Evolutionary conservation across 2,329 filamentous ascomycete genomes (phyloP), one percentile per base, ranked within the genome.

Genomic region (Apiospora malaysiana): DNA sequence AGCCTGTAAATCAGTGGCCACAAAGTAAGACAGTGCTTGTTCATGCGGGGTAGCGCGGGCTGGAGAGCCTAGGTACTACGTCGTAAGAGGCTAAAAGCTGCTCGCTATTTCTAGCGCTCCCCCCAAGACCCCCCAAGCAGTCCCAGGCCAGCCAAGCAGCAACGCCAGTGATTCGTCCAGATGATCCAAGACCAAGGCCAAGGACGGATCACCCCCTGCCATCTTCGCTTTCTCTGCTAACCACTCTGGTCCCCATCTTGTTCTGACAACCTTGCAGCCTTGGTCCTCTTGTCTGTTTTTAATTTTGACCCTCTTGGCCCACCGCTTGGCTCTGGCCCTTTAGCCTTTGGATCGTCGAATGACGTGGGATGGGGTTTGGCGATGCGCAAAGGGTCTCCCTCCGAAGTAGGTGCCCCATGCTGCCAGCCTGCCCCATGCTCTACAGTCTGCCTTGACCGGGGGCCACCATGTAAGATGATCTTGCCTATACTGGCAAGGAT

Each of bases 311-410:
- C 27, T 37, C 51, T 59, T 59, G 51, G 51, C 51, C 4, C 42
- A 16, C 7, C 32, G 32, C 27, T 59, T 45, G 42, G 42, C 23
- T 16, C 51, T 49, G n/a, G 8, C 47, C 23, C 8, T 63, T 63
- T 63, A 63, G 56, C 56, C 56, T 63, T 40, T 32, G 37, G 56
- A 63, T 63, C 56, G 18, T n/a, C 56, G 56, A 40, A 63, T 63
- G 56, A 63, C 56, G 56, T 63, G 56, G 56, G 32, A 40, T 63
- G 32, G 56, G 32, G 4, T n/a, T 59, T 59, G 37, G 27, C n/a
- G 56, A 63, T 63, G 56, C 56, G 56, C 56, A 63, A 63, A 63
- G 56, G 51, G 56, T 63, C 21, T 63, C 21, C 56, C 56, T 40
- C 56, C 27, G 56, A 23, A n/a, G n/a, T 23, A 63, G 51, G 27